These are phyloP conservation scores for Psilocybe azurescens DNA, from an alignment of 768 basidiomycete species.

Conservation along the genomic window DNA sequence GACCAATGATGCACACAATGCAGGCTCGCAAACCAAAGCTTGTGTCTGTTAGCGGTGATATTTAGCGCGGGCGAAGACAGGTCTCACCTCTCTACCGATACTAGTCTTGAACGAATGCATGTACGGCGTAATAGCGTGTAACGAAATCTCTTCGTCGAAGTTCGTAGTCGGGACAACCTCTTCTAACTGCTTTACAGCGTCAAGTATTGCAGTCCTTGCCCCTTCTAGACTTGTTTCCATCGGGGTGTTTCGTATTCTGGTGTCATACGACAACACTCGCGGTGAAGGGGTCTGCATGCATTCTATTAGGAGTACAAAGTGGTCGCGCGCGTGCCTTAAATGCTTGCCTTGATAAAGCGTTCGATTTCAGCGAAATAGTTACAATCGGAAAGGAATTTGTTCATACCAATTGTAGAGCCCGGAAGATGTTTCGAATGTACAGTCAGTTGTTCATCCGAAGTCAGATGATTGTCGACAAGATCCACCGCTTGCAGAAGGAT, in stretches of 20 bases:
- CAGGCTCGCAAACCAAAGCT: slow-evolving; percentile 88
- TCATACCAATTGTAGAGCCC: slow-evolving; percentile 85
- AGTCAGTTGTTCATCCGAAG: slow-evolving; percentile 71
- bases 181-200: slow-evolving; percentile 61
- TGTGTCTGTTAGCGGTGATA: not conserved
- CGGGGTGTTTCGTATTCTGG: slow-evolving; percentile 76
- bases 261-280: slow-evolving; percentile 75
- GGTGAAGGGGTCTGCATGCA: slow-evolving; percentile 49
- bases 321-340: slow-evolving; percentile 83
- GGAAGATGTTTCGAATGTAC: slow-evolving; percentile 75
- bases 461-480: slow-evolving; percentile 68
- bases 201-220: slow-evolving; percentile 61
- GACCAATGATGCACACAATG: slow-evolving; percentile 94
- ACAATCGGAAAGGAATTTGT: slow-evolving; percentile 1
- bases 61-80: not conserved
- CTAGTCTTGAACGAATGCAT: slow-evolving; percentile 78
- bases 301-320: slow-evolving; percentile 72
- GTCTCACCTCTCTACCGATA: slow-evolving; percentile 77
- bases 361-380: slow-evolving; percentile 9
- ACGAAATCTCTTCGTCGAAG: slow-evolving; percentile 63
- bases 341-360: slow-evolving; percentile 68
- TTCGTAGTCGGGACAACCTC: slow-evolving; percentile 51
- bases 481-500: slow-evolving; percentile 77
- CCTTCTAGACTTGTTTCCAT: slow-evolving; percentile 75
- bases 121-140: slow-evolving; percentile 84